Evolutionary conservation across 257 asterid species (phyloP).

Genomic region (Thymus mandschuricus): DNA sequence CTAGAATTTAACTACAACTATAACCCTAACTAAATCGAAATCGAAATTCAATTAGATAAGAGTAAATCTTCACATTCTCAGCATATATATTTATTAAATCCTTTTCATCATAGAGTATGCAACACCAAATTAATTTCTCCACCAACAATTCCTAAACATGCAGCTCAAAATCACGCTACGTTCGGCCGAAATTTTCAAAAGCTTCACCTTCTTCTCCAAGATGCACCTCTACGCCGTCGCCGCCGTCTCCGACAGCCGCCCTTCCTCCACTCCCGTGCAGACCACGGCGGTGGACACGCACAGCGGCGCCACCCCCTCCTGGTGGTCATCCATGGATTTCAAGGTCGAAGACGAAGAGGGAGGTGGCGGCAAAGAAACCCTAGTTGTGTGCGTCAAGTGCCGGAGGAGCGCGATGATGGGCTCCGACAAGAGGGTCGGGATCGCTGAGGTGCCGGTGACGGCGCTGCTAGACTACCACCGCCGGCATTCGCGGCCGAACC

Average conservation of each 20-base stretch:
- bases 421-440: slow-evolving; percentile 24
- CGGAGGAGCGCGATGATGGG: not conserved
- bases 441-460: not conserved
- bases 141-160: not conserved
- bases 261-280: not conserved
- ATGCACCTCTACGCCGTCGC: slow-evolving; percentile 32
- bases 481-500: not conserved
- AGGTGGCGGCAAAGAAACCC: not conserved
- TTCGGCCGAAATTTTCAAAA: slow-evolving; percentile 35
- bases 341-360: not conserved
- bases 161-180: slow-evolving; percentile 16
- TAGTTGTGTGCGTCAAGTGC: slow-evolving; percentile 15
- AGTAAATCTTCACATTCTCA: not conserved
- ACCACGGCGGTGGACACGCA: slow-evolving; percentile 15
- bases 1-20: not conserved
- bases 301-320: slow-evolving; percentile 29
- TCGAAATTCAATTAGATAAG: not conserved
- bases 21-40: not conserved
- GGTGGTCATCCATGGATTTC: slow-evolving; percentile 28
- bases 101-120: too few relatives aligned
- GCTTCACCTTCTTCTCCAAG: slow-evolving; percentile 16
- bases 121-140: too few relatives aligned
- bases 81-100: not conserved
- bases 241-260: not conserved
- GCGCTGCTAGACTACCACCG: not conserved